Conservation (phyloP, 371 early-diverging fungal species). For the Synchytrium microbalum region DNA sequence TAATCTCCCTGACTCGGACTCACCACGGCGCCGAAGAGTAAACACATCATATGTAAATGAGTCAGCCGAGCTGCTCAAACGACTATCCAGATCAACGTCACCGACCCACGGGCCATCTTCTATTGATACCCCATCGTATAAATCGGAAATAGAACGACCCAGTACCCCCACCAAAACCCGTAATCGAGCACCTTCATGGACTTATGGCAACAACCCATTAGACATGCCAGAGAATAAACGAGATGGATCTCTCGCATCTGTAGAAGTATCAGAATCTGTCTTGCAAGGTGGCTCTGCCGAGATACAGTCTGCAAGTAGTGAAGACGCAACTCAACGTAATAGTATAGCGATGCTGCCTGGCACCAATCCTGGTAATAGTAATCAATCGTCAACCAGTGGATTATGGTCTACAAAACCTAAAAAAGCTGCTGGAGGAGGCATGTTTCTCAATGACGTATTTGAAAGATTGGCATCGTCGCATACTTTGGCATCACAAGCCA, state of each 20-base stretch:
- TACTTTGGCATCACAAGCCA: conserved; percentile 35
- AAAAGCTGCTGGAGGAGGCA: not conserved
- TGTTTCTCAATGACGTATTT: conserved; percentile 26
- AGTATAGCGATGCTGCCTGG: not conserved
- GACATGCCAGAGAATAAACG: not conserved
- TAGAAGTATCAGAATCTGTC: not conserved
- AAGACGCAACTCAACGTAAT: not conserved
- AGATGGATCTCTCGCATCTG: not conserved
- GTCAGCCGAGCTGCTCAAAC: not conserved
- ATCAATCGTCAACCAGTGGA: too few relatives aligned
- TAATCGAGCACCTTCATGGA: not conserved
- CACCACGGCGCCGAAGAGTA: not conserved
- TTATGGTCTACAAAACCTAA: not conserved
- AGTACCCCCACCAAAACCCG: not conserved
- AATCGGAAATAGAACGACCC: not conserved
- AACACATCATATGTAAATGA: too few relatives aligned
- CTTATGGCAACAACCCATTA: not conserved
- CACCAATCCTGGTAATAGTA: not conserved
- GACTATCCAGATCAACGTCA: not conserved
- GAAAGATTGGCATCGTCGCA: conserved; percentile 31
- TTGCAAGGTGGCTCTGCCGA: not conserved
- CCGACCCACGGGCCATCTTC: not conserved
- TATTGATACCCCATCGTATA: not conserved
- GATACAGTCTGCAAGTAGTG: not conserved
- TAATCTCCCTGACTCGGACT: too few relatives aligned